A percentile compares a stretch with the other conserved stretches of the same genome.
These are phyloP conservation scores for Parsonsia alboflavescens DNA, from an alignment of 257 asterid genomes.

Conservation along the genomic window DNA sequence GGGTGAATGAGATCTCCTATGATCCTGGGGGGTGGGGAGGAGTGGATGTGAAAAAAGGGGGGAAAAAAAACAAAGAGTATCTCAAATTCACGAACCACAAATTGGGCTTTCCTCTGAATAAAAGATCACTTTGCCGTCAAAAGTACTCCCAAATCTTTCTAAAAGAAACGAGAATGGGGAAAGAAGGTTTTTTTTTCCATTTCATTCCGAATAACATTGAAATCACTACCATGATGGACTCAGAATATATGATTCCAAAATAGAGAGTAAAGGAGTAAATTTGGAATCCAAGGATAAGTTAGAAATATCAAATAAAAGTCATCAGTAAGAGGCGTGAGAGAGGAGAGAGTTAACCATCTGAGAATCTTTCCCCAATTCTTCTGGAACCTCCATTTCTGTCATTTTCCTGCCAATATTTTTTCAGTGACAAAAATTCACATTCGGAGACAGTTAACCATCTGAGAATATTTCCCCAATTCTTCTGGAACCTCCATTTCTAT, in stretches of 20 bases:
- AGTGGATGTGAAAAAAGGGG: too few species aligned
- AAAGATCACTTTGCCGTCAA: neutral
- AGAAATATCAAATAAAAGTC: neutral
- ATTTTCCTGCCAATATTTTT: too few species aligned
- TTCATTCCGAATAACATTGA: neutral
- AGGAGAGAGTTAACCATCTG: neutral
- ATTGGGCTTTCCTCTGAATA: neutral
- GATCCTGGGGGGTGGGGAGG: too few species aligned
- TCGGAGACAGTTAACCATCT: neutral
- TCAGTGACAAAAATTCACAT: neutral
- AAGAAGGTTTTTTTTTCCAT: neutral
- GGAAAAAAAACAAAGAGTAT: too few species aligned
- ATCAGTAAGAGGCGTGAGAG: neutral
- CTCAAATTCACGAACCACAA: neutral
- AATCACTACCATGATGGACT: neutral
- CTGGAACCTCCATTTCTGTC: neutral
- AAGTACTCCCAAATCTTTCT: too few species aligned
- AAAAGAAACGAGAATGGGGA: too few species aligned
- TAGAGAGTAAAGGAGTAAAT: neutral
- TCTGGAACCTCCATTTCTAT: neutral
- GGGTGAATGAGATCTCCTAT: too few species aligned
- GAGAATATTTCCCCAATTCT: neutral
- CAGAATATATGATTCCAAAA: neutral
- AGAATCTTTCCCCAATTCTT: neutral
- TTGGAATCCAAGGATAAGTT: neutral